A percentile compares a stretch with the other conserved stretches of the same genome.
Evolutionary conservation across 2,329 filamentous ascomycete species (phyloP).

Genomic region (Neopestalotiopsis sp.): DNA sequence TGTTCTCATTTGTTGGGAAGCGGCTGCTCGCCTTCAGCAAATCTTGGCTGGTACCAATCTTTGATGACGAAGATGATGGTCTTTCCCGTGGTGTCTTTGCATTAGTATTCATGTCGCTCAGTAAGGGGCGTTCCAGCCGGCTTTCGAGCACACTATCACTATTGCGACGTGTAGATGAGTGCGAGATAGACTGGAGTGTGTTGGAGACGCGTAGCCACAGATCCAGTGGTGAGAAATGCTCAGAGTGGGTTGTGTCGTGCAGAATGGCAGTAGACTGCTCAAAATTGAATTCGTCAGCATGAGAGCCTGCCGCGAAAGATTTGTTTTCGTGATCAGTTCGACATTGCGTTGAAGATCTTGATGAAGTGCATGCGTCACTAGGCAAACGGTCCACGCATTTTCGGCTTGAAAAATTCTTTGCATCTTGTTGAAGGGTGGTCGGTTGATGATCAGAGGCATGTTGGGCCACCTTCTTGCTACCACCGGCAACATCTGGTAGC

Average conservation of each 20-base stretch:
- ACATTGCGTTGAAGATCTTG: background rate
- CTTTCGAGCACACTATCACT: slow-evolving; percentile 14
- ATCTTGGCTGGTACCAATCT: background rate
- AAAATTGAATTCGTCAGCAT: background rate
- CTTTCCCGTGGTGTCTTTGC: slow-evolving; percentile 7
- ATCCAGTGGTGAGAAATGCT: slow-evolving; percentile 32
- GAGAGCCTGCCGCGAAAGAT: background rate
- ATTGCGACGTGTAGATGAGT: slow-evolving; percentile 13
- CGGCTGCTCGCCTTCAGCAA: background rate
- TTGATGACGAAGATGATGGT: background rate
- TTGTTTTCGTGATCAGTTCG: background rate
- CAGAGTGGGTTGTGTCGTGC: slow-evolving; percentile 22
- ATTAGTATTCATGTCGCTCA: background rate
- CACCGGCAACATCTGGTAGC: background rate
- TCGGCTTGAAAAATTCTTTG: background rate
- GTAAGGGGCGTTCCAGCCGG: background rate
- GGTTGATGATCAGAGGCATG: background rate
- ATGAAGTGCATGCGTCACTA: too few species aligned
- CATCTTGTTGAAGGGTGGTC: background rate
- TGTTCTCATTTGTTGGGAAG: background rate
- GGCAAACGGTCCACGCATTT: background rate
- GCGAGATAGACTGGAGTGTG: slow-evolving; percentile 8
- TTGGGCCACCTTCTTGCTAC: background rate
- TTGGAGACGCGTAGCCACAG: slow-evolving; percentile 32
- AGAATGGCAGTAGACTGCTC: slow-evolving; percentile 18